A percentile compares a stretch with the other conserved stretches of the same genome.
Evolutionary conservation across 345 rosid genomes (phyloP).

Genomic region (Melastoma malabathricum): DNA sequence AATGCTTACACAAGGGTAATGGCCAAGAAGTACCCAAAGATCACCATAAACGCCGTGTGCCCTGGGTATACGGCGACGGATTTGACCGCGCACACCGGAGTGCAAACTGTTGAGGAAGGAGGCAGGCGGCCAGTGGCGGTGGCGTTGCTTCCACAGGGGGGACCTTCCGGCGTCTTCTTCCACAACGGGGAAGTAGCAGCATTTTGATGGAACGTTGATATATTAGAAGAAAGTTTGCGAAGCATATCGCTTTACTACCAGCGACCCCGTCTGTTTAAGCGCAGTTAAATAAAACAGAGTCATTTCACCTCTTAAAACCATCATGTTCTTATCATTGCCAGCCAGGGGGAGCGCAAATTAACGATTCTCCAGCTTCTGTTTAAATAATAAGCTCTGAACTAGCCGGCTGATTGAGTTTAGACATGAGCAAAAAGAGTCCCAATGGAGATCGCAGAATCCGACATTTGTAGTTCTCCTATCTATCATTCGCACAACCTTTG

Average conservation of each 20-base stretch:
- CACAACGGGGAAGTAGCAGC: slow-evolving; percentile 3
- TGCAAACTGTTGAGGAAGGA: slow-evolving; percentile 6
- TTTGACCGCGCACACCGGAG: slow-evolving; percentile 3
- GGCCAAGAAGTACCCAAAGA: slow-evolving; percentile 5
- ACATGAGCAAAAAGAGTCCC: too few species aligned
- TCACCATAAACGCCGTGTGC: slow-evolving; percentile 5
- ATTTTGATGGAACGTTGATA: slow-evolving; percentile 5
- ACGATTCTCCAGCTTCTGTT: too few species aligned
- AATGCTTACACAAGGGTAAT: slow-evolving; percentile 18
- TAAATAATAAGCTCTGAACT: too few species aligned
- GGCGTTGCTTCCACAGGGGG: slow-evolving; percentile 9
- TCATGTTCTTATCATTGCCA: too few species aligned
- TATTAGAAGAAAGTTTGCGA: neutral
- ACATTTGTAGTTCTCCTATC: too few species aligned
- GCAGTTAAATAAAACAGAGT: too few species aligned
- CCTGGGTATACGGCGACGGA: slow-evolving; percentile 13
- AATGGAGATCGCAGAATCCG: too few species aligned
- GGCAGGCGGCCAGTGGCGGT: slow-evolving; percentile 11
- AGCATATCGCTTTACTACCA: too few species aligned
- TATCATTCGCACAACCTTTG: too few species aligned
- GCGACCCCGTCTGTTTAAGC: neutral
- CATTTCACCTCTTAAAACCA: too few species aligned
- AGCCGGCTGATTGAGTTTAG: too few species aligned
- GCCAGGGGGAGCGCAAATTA: too few species aligned
- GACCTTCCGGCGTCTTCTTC: slow-evolving; percentile 11